Conservation (phyloP, 768 basidiomycete species). For the Suillus lakei region DNA sequence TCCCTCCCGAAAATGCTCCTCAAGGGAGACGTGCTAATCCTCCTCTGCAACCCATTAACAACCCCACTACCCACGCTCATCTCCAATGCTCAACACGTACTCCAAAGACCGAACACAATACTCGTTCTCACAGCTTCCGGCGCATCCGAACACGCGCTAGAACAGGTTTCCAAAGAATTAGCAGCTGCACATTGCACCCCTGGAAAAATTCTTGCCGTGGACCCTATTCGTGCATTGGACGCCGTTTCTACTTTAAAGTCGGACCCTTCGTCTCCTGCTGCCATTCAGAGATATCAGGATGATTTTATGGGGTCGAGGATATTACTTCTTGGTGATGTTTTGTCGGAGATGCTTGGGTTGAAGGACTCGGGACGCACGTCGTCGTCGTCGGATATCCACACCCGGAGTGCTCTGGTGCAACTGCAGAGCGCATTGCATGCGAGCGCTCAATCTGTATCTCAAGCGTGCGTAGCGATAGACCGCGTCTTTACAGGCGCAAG, state of each 20-base stretch:
- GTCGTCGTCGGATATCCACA: constrained; percentile 30
- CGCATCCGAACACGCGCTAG: constrained; percentile 17
- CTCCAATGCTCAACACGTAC: constrained; percentile 27
- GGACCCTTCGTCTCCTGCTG: constrained; percentile 48
- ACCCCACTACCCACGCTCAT: constrained; percentile 48
- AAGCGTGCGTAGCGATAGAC: constrained; percentile 39
- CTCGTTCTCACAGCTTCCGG: constrained; percentile 45
- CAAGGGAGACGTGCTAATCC: constrained; percentile 64
- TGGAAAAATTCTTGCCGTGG: constrained; percentile 48
- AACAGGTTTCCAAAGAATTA: constrained; percentile 25
- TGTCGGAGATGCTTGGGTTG: constrained; percentile 32
- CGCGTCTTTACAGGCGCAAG: constrained; percentile 39
- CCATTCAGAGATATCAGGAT: constrained; percentile 69
- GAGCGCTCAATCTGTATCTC: constrained; percentile 36
- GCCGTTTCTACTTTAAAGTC: constrained; percentile 55
- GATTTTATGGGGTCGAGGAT: constrained; percentile 64
- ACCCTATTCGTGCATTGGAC: constrained; percentile 61
- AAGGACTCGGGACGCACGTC: constrained; percentile 11
- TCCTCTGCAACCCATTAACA: constrained; percentile 65
- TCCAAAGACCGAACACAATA: constrained; percentile 46
- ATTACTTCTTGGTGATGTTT: constrained; percentile 47
- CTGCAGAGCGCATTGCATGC: constrained; percentile 46
- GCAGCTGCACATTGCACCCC: constrained; percentile 30
- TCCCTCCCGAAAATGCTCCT: constrained; percentile 23
- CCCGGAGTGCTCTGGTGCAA: constrained; percentile 43